Base-by-base conservation (phyloP, 768 basidiomycete species). In the Mycena rebaudengoi region DNA sequence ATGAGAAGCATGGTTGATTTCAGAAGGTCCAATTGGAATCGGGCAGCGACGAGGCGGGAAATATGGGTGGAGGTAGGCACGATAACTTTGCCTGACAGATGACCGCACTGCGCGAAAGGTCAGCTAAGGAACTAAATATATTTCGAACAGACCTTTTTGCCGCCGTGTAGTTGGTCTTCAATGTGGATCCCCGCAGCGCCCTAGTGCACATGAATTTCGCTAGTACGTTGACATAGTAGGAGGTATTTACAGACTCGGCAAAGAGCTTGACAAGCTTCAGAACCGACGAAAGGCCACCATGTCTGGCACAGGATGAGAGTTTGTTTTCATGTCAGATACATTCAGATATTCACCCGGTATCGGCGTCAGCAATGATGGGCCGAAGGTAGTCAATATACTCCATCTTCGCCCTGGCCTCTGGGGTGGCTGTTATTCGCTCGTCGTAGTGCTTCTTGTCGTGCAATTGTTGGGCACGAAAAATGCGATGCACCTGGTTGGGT, bases 251-350 rank as follows among this genome's bases (percentile, higher is more conserved):
- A 53, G 92, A 91, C 81, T 98, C 96, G n/a, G 94, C 96, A 70
- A 98, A 97, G 21, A 96, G 83, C 72, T 98, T 98, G 35, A 88
- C 88, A 8, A 98, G 85, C 79, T 98, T 98, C 91, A 98, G 95
- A 51, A 97, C 92, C 14, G 95, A 86, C 20, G 95, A 95, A n/a
- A 91, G 82, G 18, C 95, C 95, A 48, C 96, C 96, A 70, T 97
- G 96, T 30, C 95, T 96, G 55, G 30, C 25, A 26, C 30, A 41
- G 14, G 65, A 65, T 68, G 60, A 70, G 54, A 48, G 13, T 39
- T 40, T 18, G 43, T 26, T 44, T 44, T 57, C 21, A 20, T 14
- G 18, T 11, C 10, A 55, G 30, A 23, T 20, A 32, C 7, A 25
- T 29, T 21, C 16, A n/a, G 11, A 54, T 37, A 62, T 43, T 21